These are phyloP conservation scores for Teratosphaeria gauchensis DNA, from an alignment of 2,329 filamentous ascomycete genomes.

Conservation along the genomic window DNA sequence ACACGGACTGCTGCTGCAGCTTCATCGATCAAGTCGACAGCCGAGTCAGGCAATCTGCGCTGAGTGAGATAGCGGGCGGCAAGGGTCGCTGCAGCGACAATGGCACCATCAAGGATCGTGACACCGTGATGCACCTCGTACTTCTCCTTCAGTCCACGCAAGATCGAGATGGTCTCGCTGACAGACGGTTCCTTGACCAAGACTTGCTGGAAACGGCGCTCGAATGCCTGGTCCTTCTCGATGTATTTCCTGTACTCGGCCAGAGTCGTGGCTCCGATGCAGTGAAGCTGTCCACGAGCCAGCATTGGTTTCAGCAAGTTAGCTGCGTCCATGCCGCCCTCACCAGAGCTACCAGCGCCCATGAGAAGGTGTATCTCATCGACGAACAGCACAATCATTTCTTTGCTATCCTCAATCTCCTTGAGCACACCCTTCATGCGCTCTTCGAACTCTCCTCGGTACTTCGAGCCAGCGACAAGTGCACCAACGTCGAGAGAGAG, in stretches of 20 bases:
- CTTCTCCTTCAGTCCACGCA: conserved; percentile 95
- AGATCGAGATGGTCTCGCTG: conserved; percentile 85
- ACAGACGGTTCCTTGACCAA: conserved; percentile 89
- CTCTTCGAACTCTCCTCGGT: conserved; percentile 96
- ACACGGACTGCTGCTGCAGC: conserved; percentile 94
- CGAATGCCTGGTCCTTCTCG: conserved; percentile 95
- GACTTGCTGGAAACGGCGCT: conserved; percentile 97
- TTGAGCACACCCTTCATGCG: conserved; percentile 98
- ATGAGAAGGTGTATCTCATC: conserved; percentile 98
- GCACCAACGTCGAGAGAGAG: conserved; percentile 93
- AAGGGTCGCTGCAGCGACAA: conserved; percentile 83
- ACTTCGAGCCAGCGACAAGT: conserved; percentile 94
- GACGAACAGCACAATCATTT: conserved; percentile 96
- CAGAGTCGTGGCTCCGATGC: conserved; percentile 92
- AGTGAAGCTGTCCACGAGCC: conserved; percentile 90
- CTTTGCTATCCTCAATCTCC: conserved; percentile 87
- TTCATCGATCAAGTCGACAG: conserved; percentile 92
- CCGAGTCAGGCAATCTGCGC: conserved; percentile 85
- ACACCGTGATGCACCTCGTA: conserved; percentile 98
- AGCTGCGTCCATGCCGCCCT: conserved; percentile 97
- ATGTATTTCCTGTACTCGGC: conserved; percentile 98
- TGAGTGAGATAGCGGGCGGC: conserved; percentile 89
- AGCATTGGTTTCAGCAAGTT: conserved; percentile 98
- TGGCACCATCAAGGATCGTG: conserved; percentile 86
- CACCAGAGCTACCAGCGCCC: conserved; percentile 78